Percentiles rank a stretch among this genome's conserved stretches.
Evolutionary conservation across 306 rosid genomes (phyloP).

Genomic region (Gynostemma pentaphyllum): DNA sequence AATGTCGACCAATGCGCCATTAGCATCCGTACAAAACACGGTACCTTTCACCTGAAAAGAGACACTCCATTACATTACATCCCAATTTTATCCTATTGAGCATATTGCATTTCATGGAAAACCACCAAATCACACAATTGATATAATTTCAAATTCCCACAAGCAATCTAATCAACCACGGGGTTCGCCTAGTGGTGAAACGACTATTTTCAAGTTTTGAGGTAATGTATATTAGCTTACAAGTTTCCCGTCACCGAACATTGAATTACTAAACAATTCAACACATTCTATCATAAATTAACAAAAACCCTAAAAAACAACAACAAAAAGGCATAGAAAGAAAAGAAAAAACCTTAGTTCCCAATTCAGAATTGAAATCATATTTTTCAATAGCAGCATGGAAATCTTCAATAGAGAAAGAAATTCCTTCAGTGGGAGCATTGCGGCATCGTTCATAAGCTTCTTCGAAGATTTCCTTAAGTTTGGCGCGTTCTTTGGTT

Average conservation of each 20-base stretch:
- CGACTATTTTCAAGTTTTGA: no score
- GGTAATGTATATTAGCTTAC: no score
- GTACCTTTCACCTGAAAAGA: slow-evolving; percentile 68
- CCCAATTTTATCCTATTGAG: background rate
- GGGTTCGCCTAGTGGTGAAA: no score
- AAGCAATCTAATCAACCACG: no score
- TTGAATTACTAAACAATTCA: background rate
- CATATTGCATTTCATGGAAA: background rate
- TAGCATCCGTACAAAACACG: slow-evolving; percentile 47
- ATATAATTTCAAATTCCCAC: background rate
- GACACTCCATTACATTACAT: background rate
- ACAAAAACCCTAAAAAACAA: background rate
- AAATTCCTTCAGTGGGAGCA: slow-evolving; percentile 56
- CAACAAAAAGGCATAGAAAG: background rate
- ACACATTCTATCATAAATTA: background rate
- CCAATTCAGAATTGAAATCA: slow-evolving; percentile 65
- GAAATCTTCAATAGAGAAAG: slow-evolving; percentile 55
- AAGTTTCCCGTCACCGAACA: background rate
- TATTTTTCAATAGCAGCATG: slow-evolving; percentile 50
- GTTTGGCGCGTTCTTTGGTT: slow-evolving; percentile 60
- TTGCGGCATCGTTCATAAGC: slow-evolving; percentile 80
- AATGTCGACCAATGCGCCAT: slow-evolving; percentile 81
- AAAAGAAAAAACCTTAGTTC: slow-evolving; percentile 41
- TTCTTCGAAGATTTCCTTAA: slow-evolving; percentile 55
- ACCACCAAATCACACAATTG: background rate